Base-by-base conservation (phyloP, 331 rosid genomes). In the Pyracantha coccinea region DNA sequence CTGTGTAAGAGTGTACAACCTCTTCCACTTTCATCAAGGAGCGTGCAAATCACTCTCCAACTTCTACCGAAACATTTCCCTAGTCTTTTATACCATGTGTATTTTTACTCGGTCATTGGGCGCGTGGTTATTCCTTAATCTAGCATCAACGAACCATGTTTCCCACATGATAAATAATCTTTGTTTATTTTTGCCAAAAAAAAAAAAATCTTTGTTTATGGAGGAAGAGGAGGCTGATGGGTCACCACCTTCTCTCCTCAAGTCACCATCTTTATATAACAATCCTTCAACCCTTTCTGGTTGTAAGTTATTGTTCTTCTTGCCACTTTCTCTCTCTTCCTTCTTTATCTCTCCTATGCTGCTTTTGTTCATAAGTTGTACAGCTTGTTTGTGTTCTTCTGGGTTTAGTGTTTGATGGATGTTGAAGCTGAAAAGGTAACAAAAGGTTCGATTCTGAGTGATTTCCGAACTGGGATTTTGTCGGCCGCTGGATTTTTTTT, bases 121-220 rank as follows among this genome's bases (percentile, higher is more conserved):
- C 88, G 92, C 94, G 97, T 87, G 86, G 82, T 16, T 63, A 21
- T 71, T 74, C 74, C 64, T 75, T 77, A 58, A 59, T 73, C 63
- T 77, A 73, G 75, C 74, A 73, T 55, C 44, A 74, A 75, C 67
- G 76, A 83, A 73, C 71, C 81, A 31, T 74, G 66, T 84, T 84
- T 71, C 83, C 86, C 88, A 76, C 84, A 69, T 55, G 66, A 77
- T 75, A 32, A 38, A 10, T 35, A 35, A 9, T 35, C 13, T 9
- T 35, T 2, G 44, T 35, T 35, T 0, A 35, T 35, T n/a, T n/a
- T n/a, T n/a, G n/a, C n/a, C n/a, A n/a, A n/a, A n/a, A n/a, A n/a
- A n/a, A n/a, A n/a, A n/a, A n/a, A n/a, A 35, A 9, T 35, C 13
- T 9, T 35, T 2, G 44, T 35, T 35, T 0, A 35, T 35, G 44